Percentiles rank a stretch among this genome's conserved stretches.
phyloP scores from a whole-genome alignment of 805 yeast species.

The Phaffomyces opuntiae region DNA sequence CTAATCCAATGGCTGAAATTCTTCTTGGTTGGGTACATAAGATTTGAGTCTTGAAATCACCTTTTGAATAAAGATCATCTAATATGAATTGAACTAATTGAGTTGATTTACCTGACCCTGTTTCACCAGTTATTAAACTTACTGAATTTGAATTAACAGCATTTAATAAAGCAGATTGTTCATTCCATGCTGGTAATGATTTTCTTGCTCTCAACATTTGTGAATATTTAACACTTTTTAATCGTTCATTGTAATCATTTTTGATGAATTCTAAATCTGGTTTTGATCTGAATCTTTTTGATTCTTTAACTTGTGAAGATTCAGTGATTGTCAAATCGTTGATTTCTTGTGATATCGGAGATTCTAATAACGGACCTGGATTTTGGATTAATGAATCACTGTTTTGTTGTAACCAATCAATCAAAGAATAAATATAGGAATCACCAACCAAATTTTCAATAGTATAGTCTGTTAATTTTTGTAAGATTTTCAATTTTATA shows the following conservation, averaged over 20 bases:
- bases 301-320: conserved; percentile 2
- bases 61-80: conserved; percentile 49
- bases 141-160: conserved; percentile 55
- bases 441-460: conserved; percentile 52
- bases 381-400: conserved; percentile 49
- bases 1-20: conserved; percentile 90
- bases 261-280: conserved; percentile 29
- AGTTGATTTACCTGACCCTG: conserved; percentile 96
- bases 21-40: conserved; percentile 95
- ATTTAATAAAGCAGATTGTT: conserved; percentile 46
- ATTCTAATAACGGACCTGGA: conserved; percentile 63
- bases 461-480: conserved; percentile 39
- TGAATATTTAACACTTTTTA: conserved; percentile 28
- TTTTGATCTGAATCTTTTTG: conserved; percentile 16
- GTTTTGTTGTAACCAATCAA: conserved; percentile 73
- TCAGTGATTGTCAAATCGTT: conserved; percentile 1
- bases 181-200: conserved; percentile 79
- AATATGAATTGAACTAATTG: conserved; percentile 87
- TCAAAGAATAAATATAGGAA: conserved; percentile 57
- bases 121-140: conserved; percentile 86
- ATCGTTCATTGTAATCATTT: conserved; percentile 28
- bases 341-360: neutral
- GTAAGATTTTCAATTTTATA: conserved; percentile 51
- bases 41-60: conserved; percentile 46
- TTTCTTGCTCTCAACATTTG: conserved; percentile 41